These are phyloP conservation scores for Apophysomyces variabilis DNA, from an alignment of 371 early-diverging fungal genomes.

Conservation along the genomic window DNA sequence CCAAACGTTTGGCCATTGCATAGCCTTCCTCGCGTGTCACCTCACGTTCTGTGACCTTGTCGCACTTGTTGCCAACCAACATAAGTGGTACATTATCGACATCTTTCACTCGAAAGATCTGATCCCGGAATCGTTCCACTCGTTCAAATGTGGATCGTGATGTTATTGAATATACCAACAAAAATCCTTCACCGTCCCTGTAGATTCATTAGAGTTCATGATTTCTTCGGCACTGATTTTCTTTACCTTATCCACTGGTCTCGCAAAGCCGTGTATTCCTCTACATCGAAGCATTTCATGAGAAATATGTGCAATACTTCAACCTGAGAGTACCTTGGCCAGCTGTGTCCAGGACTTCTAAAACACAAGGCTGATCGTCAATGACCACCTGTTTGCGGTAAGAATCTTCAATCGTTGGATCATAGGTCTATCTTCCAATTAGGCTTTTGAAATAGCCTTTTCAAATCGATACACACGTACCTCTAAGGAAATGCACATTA, in stretches of 20 bases:
- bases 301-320: not conserved
- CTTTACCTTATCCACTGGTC: conserved; percentile 90
- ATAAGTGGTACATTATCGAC: conserved; percentile 80
- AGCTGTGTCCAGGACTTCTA: conserved; percentile 94
- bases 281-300: conserved; percentile 27
- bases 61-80: conserved; percentile 92
- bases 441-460: not conserved
- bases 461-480: not conserved
- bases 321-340: conserved; percentile 69
- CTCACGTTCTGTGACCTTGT: conserved; percentile 74
- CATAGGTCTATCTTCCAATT: conserved; percentile 72
- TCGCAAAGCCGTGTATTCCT: conserved; percentile 84
- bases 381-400: conserved; percentile 90
- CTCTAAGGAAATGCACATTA: not conserved
- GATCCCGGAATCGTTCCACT: conserved; percentile 77
- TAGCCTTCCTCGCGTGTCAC: conserved; percentile 78
- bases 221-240: not conserved
- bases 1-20: conserved; percentile 69
- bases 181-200: conserved; percentile 88
- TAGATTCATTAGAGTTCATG: not conserved
- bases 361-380: conserved; percentile 85
- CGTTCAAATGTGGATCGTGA: conserved; percentile 82
- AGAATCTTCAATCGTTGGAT: conserved; percentile 97
- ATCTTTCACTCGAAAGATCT: conserved; percentile 84
- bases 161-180: conserved; percentile 88